Base-by-base conservation (phyloP, 805 yeast genomes). In the Teunomyces tritomae region DNA sequence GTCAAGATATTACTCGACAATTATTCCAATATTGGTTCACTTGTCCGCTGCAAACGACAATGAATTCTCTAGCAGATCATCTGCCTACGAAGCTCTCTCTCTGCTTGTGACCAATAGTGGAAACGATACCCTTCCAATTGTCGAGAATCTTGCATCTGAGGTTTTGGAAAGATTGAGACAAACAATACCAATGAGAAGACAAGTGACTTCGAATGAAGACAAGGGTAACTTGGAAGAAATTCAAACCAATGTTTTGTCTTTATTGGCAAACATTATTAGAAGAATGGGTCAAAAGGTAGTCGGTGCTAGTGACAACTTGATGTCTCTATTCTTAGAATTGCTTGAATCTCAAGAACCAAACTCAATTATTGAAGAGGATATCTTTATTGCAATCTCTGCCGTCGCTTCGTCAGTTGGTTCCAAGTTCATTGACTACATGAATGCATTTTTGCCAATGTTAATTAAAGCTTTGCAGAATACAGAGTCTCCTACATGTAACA, bases 81-180 rank as follows among this genome's bases (percentile, higher is more conserved):
- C 97, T n/a, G 96, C 98, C 1, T 94, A 89, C 65, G 97, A 95
- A 68, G 96, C 97, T 0, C 72, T 94, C 55, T 84, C 96, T 1
- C 77, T 92, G 0, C 73, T 91, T 61, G 96, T 92, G 20, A 77
- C 83, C 42, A 86, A 79, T 65, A 78, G 92, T 59, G 82, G 95
- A 5, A 76, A 75, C 39, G 87, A 82, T 58, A 86, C 86, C 35
- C 75, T 87, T 65, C 82, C 80, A 32, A 67, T 83, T 20, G 84
- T 91, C 32, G 84, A 86, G 51, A 74, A 77, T 41, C 79, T 92
- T 55, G 95, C 97, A 2, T 71, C 82, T 7, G 91, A 85, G 56
- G 83, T 85, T 24, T 74, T 92, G 61, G 70, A 70, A 49, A 82
- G 96, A 56, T 76, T 94, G 55, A 88, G 87, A 46, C 74, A 78